Evolutionary conservation across 192 early-diverging fungal genomes (phyloP), one percentile per base, ranked within the genome.

Genomic region (Martensiomyces pterosporus): DNA sequence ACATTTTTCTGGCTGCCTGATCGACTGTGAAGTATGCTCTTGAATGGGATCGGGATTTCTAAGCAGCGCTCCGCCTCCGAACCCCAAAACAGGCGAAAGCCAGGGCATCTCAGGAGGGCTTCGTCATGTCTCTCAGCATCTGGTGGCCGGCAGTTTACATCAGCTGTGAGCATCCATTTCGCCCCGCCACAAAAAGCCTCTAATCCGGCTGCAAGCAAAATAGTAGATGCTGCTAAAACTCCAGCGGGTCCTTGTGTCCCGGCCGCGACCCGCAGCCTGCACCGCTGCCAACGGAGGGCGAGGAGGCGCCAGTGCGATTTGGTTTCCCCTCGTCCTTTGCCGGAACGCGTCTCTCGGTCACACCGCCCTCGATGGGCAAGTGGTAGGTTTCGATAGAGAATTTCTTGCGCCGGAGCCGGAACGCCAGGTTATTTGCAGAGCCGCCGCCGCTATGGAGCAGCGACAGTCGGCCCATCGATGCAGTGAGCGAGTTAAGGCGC

Each of bases 371-470:
- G 6, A 93, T 92, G n/a, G 95, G 95, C 40, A 98, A 69, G 57
- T 89, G 84, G 57, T 94, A 93, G 0, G 91, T 86, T 51, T 96
- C 93, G 21, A 98, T 88, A 7, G 80, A 75, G 72, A 98, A 98
- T 51, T 88, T 76, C 61, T 95, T 97, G 46, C 95, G 68, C 25
- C 92, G 57, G 19, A 88, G 80, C 44, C 87, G 89, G 75, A 98
- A 98, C 18, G 84, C 93, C 24, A 97, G 57, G 52, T 87, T 83
- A 41, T 87, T 87, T 35, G 64, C 64, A 3, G 75, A 77, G 2
- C 71, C 64, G 2, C 75, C 82, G 10, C 76, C 77, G 0, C 59
- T 60, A 35, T 67, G 59, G 10, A 89, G 64, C 16, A 86, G 67
- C 3, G 85, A 87, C 16, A 89, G 60, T 36, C 85, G 82, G 15